Evolutionary conservation across 176 grass and related monocot genomes (phyloP), one percentile per base, ranked within the genome.

Genomic region (Carex cristatella): DNA sequence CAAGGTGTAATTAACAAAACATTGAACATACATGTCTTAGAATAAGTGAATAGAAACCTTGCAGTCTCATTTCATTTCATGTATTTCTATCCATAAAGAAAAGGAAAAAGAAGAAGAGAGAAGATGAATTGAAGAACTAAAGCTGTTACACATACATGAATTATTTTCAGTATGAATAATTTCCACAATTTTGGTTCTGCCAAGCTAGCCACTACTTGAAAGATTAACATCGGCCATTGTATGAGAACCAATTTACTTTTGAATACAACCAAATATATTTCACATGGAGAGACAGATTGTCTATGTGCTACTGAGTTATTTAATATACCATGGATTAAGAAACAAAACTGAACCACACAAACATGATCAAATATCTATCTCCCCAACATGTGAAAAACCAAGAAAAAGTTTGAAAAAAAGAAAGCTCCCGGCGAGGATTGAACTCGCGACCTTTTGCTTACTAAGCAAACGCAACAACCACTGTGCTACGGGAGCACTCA

Each of bases 371-470:
- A 44, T 10, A n/a, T 46, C 0, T 3, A 65, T 65, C 2, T 10
- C 35, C 15, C 30, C 42, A 18, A 69, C 42, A 42, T 44, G 38
- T 42, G 15, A 38, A 71, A 71, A 71, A 46, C 37, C 15, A 71
- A 10, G 14, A 40, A 37, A 42, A 15, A 33, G 35, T 7, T 7
- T 18, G 4, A 9, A 7, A 69, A 37, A 80, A 32, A 7, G 13
- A 84, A 92, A 88, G 74, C 61, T 51, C 8, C 93, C 59, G 85
- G 84, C 80, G 4, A 69, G 35, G 66, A 69, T 69, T 69, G 91
- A 96, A 96, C 87, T 91, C 89, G 83, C 89, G 89, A 87, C 91
- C 91, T 96, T 93, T 93, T 87, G 87, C 89, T 96, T 96, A 96
- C 91, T 89, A 95, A 95, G 91, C 87, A 83, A 93, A 93, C 91